Conservation (phyloP, 176 grass and related monocot genomes). For the Tillandsia leiboldiana region DNA sequence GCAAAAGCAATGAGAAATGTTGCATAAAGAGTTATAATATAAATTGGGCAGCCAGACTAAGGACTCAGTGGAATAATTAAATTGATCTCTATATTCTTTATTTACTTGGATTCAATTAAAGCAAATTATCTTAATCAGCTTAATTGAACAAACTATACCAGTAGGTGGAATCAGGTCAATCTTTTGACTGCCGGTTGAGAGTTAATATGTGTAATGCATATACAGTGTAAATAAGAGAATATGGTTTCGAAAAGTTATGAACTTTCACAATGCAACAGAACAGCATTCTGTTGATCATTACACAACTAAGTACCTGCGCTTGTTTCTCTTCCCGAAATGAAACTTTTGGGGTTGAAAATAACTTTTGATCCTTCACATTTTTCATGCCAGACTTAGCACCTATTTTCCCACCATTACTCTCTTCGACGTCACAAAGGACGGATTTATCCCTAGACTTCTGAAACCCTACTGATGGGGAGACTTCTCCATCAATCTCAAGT, state of each 20-base stretch:
- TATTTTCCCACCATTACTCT: slow-evolving; percentile 31
- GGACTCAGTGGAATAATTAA: too few relatives aligned
- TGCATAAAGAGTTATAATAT: background rate
- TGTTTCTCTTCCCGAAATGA: slow-evolving; percentile 21
- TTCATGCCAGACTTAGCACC: slow-evolving; percentile 13
- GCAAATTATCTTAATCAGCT: too few relatives aligned
- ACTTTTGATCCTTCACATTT: slow-evolving; percentile 36
- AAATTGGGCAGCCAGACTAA: too few relatives aligned
- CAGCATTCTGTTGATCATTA: background rate
- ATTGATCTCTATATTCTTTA: too few relatives aligned
- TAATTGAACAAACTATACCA: too few relatives aligned
- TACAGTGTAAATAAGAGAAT: background rate
- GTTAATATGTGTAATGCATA: background rate
- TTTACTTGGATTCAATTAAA: too few relatives aligned
- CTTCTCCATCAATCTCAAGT: slow-evolving; percentile 1
- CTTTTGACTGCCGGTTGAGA: background rate
- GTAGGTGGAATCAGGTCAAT: too few relatives aligned
- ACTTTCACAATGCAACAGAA: background rate
- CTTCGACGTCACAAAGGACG: slow-evolving; percentile 11
- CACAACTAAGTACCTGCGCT: slow-evolving; percentile 19
- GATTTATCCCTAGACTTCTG: slow-evolving; percentile 23
- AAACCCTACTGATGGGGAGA: slow-evolving; percentile 14
- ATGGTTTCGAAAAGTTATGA: background rate
- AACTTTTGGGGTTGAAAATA: slow-evolving; percentile 40
- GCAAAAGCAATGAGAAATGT: slow-evolving; percentile 14